phyloP scores from a whole-genome alignment of 371 early-diverging fungal genomes.

The Mortierella sp. region DNA sequence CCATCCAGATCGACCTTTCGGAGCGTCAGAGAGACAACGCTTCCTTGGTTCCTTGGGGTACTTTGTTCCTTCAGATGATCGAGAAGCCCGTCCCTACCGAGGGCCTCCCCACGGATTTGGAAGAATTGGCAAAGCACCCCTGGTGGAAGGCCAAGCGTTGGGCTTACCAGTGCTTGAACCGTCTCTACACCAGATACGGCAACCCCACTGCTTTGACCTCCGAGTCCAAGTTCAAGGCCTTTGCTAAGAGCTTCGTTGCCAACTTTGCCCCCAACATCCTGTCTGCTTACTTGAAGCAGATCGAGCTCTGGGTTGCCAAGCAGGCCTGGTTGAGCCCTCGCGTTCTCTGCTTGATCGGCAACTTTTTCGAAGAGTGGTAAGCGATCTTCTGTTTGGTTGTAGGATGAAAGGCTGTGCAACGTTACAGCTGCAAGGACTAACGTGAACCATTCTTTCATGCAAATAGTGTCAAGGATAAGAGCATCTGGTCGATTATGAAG shows the following conservation, averaged over 20 bases:
- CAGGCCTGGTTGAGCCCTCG: slow-evolving; percentile 75
- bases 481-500: slow-evolving; percentile 91
- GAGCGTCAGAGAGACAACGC: slow-evolving; percentile 74
- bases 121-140: slow-evolving; percentile 84
- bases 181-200: slow-evolving; percentile 81
- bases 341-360: slow-evolving; percentile 64
- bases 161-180: slow-evolving; percentile 90
- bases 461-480: slow-evolving; percentile 83
- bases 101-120: slow-evolving; percentile 69
- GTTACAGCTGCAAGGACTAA: background rate
- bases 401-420: background rate
- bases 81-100: slow-evolving; percentile 74
- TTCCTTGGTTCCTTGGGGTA: slow-evolving; percentile 89
- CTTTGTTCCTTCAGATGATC: slow-evolving; percentile 84
- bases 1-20: slow-evolving; percentile 81
- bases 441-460: slow-evolving; percentile 11
- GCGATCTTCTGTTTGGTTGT: background rate
- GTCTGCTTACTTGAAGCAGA: slow-evolving; percentile 82
- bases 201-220: slow-evolving; percentile 75
- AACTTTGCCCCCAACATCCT: slow-evolving; percentile 92
- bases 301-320: slow-evolving; percentile 78
- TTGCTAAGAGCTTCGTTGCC: slow-evolving; percentile 84
- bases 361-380: slow-evolving; percentile 66
- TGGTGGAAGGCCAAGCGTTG: slow-evolving; percentile 98
- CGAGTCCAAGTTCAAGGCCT: slow-evolving; percentile 73